Base-by-base conservation (phyloP, 1,139 yeast genomes). In the Candida smagusa region DNA sequence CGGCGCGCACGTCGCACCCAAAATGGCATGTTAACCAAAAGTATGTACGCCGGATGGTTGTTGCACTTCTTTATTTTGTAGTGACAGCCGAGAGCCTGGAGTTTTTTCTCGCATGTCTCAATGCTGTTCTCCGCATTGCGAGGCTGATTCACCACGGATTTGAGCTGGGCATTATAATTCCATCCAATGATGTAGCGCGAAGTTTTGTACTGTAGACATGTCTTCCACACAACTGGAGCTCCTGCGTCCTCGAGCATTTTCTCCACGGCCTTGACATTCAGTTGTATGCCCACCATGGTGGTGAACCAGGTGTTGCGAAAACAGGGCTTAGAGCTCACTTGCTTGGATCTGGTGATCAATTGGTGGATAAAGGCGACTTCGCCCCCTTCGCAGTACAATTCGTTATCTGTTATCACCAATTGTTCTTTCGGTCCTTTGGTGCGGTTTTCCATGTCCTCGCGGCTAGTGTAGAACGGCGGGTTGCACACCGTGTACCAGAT, bases 131-230 rank as follows among this genome's bases (percentile, higher is more conserved):
- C 27, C 12, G 27, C 27, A 4, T 24, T 16, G 19, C 19, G 19
- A 4, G 19, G 19, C 19, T 16, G 19, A 16, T 16, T 16, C 19
- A 16, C 19, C 19, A 16, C 19, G 3, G 19, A 3, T 5, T 5
- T 16, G 19, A 16, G 19, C 5, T 16, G 19, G 5, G 19, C 5
- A n/a, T 23, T 23, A 6, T 23, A 34, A 22, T 35, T 43, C 60
- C 60, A 55, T 6, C 47, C 57, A 9, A 53, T 28, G 1, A 54
- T 38, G 58, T 58, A 53, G 12, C 59, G 38, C 9, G 42, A 44
- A 3, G 58, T 54, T n/a, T 37, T 34, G 13, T 41, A 40, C 9
- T 44, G 34, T 6, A 52, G 41, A 21, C 43, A 35, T 12, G 39
- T 40, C 9, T 39, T 35, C 40, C 44, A 37, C 2, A 39, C 22